A percentile compares a stretch with the other conserved stretches of the same genome.
Evolutionary conservation across 495 filamentous ascomycete species (phyloP).

Genomic region (Penicillium tannophilum): DNA sequence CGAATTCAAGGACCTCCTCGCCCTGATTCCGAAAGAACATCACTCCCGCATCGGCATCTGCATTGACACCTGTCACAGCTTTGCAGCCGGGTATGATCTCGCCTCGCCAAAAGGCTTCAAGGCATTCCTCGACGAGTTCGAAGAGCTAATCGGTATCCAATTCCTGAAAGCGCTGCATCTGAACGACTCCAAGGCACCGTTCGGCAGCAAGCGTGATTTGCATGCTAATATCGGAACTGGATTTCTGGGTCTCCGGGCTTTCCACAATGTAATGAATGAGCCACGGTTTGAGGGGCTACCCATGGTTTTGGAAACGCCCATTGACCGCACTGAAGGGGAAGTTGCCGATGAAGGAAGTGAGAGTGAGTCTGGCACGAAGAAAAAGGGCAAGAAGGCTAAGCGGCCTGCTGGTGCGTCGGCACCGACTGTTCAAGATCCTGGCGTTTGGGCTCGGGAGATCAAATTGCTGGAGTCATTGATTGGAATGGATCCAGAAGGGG

Average conservation of each 20-base stretch:
- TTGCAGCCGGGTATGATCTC: conserved; percentile 91
- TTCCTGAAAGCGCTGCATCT: conserved; percentile 87
- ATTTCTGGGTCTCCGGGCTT: conserved; percentile 85
- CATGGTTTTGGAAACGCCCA: conserved; percentile 94
- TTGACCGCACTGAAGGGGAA: conserved; percentile 55
- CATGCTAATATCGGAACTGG: conserved; percentile 95
- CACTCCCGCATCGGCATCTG: conserved; percentile 92
- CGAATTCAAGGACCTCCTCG: conserved; percentile 83
- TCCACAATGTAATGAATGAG: conserved; percentile 90
- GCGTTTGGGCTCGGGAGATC: conserved; percentile 82
- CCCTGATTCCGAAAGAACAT: conserved; percentile 62
- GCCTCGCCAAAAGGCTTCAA: conserved; percentile 72
- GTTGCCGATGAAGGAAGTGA: conserved; percentile 23
- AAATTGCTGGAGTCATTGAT: conserved; percentile 88
- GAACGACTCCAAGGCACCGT: conserved; percentile 90
- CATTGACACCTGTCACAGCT: conserved; percentile 94
- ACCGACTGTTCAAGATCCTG: conserved; percentile 63
- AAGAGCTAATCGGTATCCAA: conserved; percentile 72
- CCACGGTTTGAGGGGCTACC: conserved; percentile 73
- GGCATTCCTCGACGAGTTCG: conserved; percentile 72
- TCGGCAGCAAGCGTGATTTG: conserved; percentile 75
- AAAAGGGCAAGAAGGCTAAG: conserved; percentile 22
- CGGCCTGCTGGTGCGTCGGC: conserved; percentile 23
- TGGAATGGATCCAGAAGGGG: conserved; percentile 71
- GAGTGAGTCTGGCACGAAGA: conserved; percentile 28